Evolutionary conservation across 805 yeast genomes (phyloP).

Genomic region (Spathaspora passalidarum): DNA sequence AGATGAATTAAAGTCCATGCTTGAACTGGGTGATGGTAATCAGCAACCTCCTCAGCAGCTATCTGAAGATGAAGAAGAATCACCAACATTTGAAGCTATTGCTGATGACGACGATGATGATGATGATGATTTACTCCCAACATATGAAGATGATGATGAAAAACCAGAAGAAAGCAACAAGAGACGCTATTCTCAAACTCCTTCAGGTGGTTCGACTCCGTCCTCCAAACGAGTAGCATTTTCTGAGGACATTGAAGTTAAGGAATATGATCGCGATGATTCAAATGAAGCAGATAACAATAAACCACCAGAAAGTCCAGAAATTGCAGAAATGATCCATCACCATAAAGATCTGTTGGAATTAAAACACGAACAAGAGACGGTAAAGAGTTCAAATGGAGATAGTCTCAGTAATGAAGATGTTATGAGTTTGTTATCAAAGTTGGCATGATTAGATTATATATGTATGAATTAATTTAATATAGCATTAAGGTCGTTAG

Average conservation of each 20-base stretch:
- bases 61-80: slow-evolving; percentile 3
- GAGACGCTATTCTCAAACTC: slow-evolving; percentile 16
- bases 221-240: slow-evolving; percentile 36
- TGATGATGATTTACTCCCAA: slow-evolving; percentile 12
- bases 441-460: slow-evolving; percentile 16
- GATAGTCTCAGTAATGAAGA: slow-evolving; percentile 10
- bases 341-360: slow-evolving; percentile 33
- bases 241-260: slow-evolving; percentile 39
- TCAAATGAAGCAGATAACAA: slow-evolving; percentile 18
- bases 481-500: slow-evolving; percentile 9
- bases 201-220: slow-evolving; percentile 24
- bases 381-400: slow-evolving; percentile 5
- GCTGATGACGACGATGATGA: slow-evolving; percentile 16
- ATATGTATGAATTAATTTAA: slow-evolving; percentile 7
- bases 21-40: slow-evolving; percentile 11
- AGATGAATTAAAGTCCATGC: slow-evolving; percentile 29
- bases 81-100: slow-evolving; percentile 4
- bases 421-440: slow-evolving; percentile 33
- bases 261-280: slow-evolving; percentile 41
- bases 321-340: slow-evolving; percentile 13
- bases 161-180: slow-evolving; percentile 12
- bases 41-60: slow-evolving; percentile 27
- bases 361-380: slow-evolving; percentile 23
- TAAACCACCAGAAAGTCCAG: slow-evolving; percentile 18
- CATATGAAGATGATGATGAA: slow-evolving; percentile 8